A percentile compares a stretch with the other conserved stretches of the same genome.
phyloP scores from a whole-genome alignment of 495 filamentous ascomycete genomes.

The Letharia columbiana region DNA sequence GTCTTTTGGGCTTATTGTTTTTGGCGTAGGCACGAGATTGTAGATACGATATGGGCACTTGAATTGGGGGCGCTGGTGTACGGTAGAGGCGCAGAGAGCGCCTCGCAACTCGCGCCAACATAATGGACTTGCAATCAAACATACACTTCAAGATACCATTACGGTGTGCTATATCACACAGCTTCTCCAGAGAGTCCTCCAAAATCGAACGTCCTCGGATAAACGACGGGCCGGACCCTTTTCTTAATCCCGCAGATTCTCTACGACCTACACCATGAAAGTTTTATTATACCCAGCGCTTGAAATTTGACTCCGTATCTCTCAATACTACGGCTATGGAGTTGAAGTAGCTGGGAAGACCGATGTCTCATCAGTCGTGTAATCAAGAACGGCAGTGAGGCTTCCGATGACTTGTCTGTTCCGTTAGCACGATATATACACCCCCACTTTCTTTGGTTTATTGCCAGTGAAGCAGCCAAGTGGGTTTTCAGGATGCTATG shows the following conservation, averaged over 20 bases:
- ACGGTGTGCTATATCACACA: not conserved
- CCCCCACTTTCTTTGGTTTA: not conserved
- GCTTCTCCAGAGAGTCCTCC: not conserved
- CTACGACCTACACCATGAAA: conserved; percentile 34
- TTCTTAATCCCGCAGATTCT: conserved; percentile 15
- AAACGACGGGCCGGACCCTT: not conserved
- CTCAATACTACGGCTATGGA: conserved; percentile 38
- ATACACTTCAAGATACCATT: not conserved
- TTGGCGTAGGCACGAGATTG: conserved; percentile 43
- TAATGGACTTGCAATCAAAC: conserved; percentile 11
- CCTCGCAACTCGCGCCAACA: conserved; percentile 23
- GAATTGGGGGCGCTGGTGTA: not conserved
- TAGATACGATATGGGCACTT: conserved; percentile 25
- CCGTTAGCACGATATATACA: conserved; percentile 22
- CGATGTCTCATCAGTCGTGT: conserved; percentile 40
- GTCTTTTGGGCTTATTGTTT: conserved; percentile 37
- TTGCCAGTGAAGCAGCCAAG: not conserved
- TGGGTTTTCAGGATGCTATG: not conserved
- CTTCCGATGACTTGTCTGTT: conserved; percentile 37
- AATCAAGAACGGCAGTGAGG: conserved; percentile 57
- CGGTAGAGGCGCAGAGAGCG: conserved; percentile 19
- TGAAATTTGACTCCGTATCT: conserved; percentile 57
- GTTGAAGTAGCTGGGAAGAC: conserved; percentile 70
- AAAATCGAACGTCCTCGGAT: not conserved
- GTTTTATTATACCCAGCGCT: conserved; percentile 49